phyloP scores from a whole-genome alignment of 2,329 filamentous ascomycete species.

The Esteya vermicola region DNA sequence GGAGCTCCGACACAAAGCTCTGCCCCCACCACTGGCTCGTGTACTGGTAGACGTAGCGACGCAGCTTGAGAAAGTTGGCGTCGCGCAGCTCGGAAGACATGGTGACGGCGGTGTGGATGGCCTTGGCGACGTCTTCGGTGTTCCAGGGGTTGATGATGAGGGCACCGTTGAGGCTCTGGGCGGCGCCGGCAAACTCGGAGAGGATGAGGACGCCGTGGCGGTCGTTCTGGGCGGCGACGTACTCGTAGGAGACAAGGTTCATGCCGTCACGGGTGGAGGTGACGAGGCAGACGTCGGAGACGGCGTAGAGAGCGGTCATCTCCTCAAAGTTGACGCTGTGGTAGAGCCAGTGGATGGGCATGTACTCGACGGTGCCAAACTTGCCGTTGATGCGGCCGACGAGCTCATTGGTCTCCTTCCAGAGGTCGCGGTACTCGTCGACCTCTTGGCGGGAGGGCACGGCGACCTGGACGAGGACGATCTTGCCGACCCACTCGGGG shows the following conservation, averaged over 20 bases:
- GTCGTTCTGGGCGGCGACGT: slow-evolving; percentile 85
- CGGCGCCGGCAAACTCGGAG: slow-evolving; percentile 91
- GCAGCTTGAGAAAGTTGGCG: slow-evolving; percentile 79
- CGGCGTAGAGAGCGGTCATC: slow-evolving; percentile 81
- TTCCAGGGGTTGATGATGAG: slow-evolving; percentile 98
- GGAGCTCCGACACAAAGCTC: slow-evolving; percentile 75
- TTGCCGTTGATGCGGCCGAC: slow-evolving; percentile 95
- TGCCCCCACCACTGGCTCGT: slow-evolving; percentile 96
- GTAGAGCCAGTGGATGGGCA: slow-evolving; percentile 97
- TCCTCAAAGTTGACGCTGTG: slow-evolving; percentile 93
- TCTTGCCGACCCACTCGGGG: slow-evolving; percentile 95
- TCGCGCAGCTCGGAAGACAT: slow-evolving; percentile 84
- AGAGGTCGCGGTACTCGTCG: slow-evolving; percentile 93
- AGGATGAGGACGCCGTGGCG: slow-evolving; percentile 89
- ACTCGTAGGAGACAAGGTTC: slow-evolving; percentile 97
- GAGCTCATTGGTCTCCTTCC: slow-evolving; percentile 90
- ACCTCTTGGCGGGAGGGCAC: slow-evolving; percentile 92
- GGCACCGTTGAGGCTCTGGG: slow-evolving; percentile 84
- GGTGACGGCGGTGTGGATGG: slow-evolving; percentile 90
- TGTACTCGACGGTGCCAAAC: slow-evolving; percentile 95
- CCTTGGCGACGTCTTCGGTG: slow-evolving; percentile 84
- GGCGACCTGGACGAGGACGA: slow-evolving; percentile 89
- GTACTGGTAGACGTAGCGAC: slow-evolving; percentile 94
- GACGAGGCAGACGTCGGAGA: slow-evolving; percentile 84
- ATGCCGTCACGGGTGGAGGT: slow-evolving; percentile 96